Conservation (phyloP, 1,284 basidiomycete species). For the Malassezia caprae region DNA sequence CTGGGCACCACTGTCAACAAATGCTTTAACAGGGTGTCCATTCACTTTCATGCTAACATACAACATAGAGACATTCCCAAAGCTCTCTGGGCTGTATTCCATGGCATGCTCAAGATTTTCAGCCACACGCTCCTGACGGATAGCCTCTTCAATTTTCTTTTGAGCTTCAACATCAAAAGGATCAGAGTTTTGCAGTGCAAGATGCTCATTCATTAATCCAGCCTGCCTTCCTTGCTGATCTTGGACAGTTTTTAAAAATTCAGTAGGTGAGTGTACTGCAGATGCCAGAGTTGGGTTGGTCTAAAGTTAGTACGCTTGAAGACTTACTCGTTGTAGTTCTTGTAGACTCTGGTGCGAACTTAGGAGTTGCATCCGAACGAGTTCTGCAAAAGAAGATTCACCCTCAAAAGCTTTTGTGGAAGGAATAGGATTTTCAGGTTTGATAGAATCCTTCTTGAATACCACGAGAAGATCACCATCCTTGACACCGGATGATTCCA, state of each 20-base stretch:
- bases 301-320: conserved; percentile 2
- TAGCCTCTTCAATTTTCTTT: conserved; percentile 82
- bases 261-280: conserved; percentile 3
- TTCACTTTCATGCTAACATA: conserved; percentile 78
- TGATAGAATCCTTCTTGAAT: conserved; percentile 2
- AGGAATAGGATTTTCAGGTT: too few relatives aligned
- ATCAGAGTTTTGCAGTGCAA: conserved; percentile 67
- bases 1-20: conserved; percentile 95
- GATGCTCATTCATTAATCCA: conserved; percentile 53
- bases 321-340: conserved; percentile 55
- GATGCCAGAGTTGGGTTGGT: conserved; percentile 29
- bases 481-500: conserved; percentile 28
- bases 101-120: conserved; percentile 54
- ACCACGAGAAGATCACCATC: conserved; percentile 37
- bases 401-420: not conserved
- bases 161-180: conserved; percentile 76
- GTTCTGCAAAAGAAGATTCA: conserved; percentile 60
- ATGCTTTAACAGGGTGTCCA: conserved; percentile 77
- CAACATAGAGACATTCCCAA: conserved; percentile 90
- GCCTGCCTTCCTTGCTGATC: conserved; percentile 14
- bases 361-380: conserved; percentile 75
- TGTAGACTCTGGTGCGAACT: conserved; percentile 70
- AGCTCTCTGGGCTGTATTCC: conserved; percentile 64
- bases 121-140: conserved; percentile 74
- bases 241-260: conserved; percentile 23